Base-by-base conservation (phyloP, 345 rosid genomes). In the Syzygium oleosum region DNA sequence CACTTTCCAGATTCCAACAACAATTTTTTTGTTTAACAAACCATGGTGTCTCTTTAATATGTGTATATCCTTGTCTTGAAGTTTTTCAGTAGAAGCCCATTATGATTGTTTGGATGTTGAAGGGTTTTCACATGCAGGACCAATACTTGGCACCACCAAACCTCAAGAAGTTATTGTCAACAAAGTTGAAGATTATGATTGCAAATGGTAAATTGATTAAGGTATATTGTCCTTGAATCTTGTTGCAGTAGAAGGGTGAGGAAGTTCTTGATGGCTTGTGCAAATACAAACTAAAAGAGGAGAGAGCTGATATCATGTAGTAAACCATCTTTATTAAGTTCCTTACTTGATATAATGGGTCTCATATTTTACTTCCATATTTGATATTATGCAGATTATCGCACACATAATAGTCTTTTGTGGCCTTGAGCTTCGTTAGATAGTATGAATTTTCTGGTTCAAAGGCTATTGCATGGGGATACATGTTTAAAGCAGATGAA, bases 131-230 rank as follows among this genome's bases (percentile, higher is more conserved):
- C 87, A 92, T 91, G 87, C 94, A 97, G 99, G 98, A 95, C 73
- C 94, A 96, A 89, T 93, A 94, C 91, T 89, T 85, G 90, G 92
- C 95, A 41, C 94, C 95, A 19, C 88, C 92, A 52, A 96, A 93
- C 93, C 94, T 98, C 91, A 95, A 92, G 91, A 98, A 95, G 92
- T 91, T 94, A 51, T 88, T 98, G 91, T 95, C 97, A 51, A 93
- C 94, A 86, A 96, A 96, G 89, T 84, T 98, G 88, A 98, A 94
- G 94, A 91, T 88, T 91, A 89, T 98, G 93, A 89, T 93, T 13
- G 94, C 97, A 87, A 93, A 94, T 92, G 98, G 98, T 85, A 92
- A 94, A 91, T 91, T 98, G 95, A 90, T 91, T 88, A 96, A 96
- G 99, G 99, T 97, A 89, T 85, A 87, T 56, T 85, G 84, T 88